Evolutionary conservation across 371 early-diverging fungal genomes (phyloP), one percentile per base, ranked within the genome.

Genomic region (Nematocida sp.): DNA sequence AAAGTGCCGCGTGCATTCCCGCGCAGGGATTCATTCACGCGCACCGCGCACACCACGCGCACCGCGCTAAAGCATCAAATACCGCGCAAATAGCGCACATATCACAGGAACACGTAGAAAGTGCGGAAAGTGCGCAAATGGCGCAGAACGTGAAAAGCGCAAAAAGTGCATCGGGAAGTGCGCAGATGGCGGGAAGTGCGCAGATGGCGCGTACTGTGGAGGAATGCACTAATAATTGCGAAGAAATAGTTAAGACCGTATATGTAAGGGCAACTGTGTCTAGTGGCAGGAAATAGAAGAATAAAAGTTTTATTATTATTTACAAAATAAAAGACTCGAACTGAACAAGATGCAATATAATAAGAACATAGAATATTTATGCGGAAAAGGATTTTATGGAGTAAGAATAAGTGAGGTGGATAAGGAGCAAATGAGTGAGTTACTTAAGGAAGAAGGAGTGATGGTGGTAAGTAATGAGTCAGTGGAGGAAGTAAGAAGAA

Each of bases 331-430:
- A 13, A 45, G 20, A 45, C 45, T 45, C 20, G 20, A 45, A 45
- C 45, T 20, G 20, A 45, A 20, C 45, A 45, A 45, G 45, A 45
- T 13, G 20, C 45, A 45, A 13, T 45, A 45, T 45, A 13, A 45
- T 51, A 65, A 49, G n/a, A 49, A 13, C n/a, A 33, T 33, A 48
- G 60, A 68, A 30, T 55, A 55, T 45, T 39, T 68, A 33, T 68
- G 69, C 61, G n/a, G 23, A 35, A 48, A 56, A 68, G 69, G 69
- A 45, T 68, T 68, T 47, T 68, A 68, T 47, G 69, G 69, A 55
- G 36, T 68, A n/a, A 9, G 18, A 13, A n/a, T 59, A 35, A 35
- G 57, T 59, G 60, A 60, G 18, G 13, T 68, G 5, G 20, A 13
- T 20, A 63, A 68, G 55, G 54, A 66, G 26, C 32, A 66, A 33